A percentile compares a stretch with the other conserved stretches of the same genome.
Evolutionary conservation across 2,329 filamentous ascomycete genomes (phyloP).

Genomic region (Bipolaris sorokiniana): DNA sequence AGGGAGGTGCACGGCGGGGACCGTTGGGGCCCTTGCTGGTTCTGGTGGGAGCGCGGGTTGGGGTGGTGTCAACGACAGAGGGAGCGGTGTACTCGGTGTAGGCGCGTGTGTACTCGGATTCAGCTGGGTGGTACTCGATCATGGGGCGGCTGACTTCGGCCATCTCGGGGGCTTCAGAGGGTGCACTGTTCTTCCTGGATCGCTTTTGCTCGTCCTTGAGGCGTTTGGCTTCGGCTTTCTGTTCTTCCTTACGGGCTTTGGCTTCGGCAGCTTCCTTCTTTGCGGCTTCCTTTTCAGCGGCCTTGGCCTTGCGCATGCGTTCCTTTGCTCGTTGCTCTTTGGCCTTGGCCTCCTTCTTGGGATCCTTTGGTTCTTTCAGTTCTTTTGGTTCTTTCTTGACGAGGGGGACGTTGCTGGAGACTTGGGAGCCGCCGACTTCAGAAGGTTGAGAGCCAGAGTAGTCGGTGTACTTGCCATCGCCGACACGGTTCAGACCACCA

Average conservation of each 20-base stretch:
- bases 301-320: constrained; percentile 58
- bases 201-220: constrained; percentile 53
- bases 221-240: constrained; percentile 44
- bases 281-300: constrained; percentile 47
- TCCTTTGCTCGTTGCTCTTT: constrained; percentile 53
- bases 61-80: constrained; percentile 25
- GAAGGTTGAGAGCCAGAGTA: constrained; percentile 70
- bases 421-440: constrained; percentile 59
- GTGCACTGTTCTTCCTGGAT: constrained; percentile 47
- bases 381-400: constrained; percentile 47
- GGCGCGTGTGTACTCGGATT: constrained; percentile 31
- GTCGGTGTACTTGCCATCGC: constrained; percentile 81
- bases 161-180: constrained; percentile 40
- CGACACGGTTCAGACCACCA: constrained; percentile 83
- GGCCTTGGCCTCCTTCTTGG: constrained; percentile 48
- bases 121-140: constrained; percentile 28
- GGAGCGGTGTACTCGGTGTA: constrained; percentile 40
- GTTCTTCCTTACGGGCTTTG: constrained; percentile 54
- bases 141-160: constrained; percentile 34
- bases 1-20: constrained; percentile 45
- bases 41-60: constrained; percentile 23
- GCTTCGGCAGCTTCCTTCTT: constrained; percentile 43
- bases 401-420: constrained; percentile 52
- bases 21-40: constrained; percentile 23
- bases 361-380: constrained; percentile 48